Evolutionary conservation across 768 basidiomycete species (phyloP).

Genomic region (Crepidotus variabilis): DNA sequence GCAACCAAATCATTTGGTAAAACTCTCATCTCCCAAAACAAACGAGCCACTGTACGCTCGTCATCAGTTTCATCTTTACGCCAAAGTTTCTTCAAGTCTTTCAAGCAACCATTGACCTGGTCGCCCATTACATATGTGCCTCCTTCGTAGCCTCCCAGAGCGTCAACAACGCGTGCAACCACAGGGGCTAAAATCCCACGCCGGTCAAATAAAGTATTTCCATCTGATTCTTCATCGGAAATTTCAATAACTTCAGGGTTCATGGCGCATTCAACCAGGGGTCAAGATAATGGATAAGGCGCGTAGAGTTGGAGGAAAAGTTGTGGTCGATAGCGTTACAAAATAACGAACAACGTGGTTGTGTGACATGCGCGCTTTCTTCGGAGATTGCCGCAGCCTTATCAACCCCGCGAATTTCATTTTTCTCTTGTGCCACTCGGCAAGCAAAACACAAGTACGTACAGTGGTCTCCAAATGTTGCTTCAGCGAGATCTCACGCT

Average conservation of each 20-base stretch:
- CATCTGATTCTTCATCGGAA: conserved; percentile 26
- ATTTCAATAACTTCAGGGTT: conserved; percentile 33
- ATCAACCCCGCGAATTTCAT: neutral
- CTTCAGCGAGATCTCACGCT: neutral
- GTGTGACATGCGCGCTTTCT: neutral
- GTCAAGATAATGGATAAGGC: neutral
- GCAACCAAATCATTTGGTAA: conserved; percentile 86
- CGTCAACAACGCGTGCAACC: conserved; percentile 72
- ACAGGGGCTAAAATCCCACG: conserved; percentile 62
- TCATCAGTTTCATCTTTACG: conserved; percentile 96
- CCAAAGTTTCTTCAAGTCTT: conserved; percentile 95
- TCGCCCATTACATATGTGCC: conserved; percentile 74
- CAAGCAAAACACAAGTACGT: neutral
- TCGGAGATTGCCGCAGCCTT: neutral
- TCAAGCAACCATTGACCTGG: conserved; percentile 78
- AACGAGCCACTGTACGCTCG: conserved; percentile 90
- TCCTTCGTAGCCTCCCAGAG: conserved; percentile 72
- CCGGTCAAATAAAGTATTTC: conserved; percentile 29
- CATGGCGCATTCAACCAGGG: neutral
- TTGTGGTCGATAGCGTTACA: neutral
- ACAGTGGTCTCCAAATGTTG: too few species aligned
- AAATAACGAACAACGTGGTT: neutral
- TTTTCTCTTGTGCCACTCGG: neutral
- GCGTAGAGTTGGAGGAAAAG: neutral
- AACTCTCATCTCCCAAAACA: conserved; percentile 87